Base-by-base conservation (phyloP, 1,139 yeast species). In the Geotrichum carabidarum region DNA sequence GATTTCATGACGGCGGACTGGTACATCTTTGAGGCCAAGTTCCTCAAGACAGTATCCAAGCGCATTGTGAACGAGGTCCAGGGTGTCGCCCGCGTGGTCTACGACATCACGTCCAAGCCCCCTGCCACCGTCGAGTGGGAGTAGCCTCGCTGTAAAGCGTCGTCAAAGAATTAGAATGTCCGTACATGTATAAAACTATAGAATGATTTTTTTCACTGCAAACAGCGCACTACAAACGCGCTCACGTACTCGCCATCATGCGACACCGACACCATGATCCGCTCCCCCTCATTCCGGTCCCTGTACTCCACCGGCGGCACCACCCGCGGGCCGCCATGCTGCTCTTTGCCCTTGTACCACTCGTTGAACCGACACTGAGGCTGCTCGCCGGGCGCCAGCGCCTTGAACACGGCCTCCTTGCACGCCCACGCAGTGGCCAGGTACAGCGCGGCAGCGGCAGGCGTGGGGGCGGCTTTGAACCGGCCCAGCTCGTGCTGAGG, bases 71-170 rank as follows among this genome's bases (percentile, higher is more conserved):
- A 94, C 74, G 99, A 93, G 77, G 99, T 93, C 60, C 88, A 86
- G 64, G 99, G 99, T 70, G 99, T 93, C 66, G 97, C 99, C 58
- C 87, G 99, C 76, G 99, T 94, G 59, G 94, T 96, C 56, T 94
- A 93, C 74, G 99, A 93, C 73, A 91, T 94, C 72, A 93, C 99
- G 60, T 90, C 97, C 60, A 93, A 93, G 78, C 99, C 99, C 58
- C 99, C 99, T 61, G 99, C 99, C 59, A 94, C 99, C 59, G 99
- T 93, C 65, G 99, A 93, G 75, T 93, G 98, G 98, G 99, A 93
- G 78, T 93, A 85, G 68, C 60, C 56, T 22, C 30, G 11, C 6
- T 11, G 38, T 14, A 14, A 4, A 2, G 30, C 32, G 36, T 47
- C 36, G 22, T 8, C n/a, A 35, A 38, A 32, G 31, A 17, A 37